Conservation (phyloP, 257 asterid species). For the Rauvolfia tetraphylla region DNA sequence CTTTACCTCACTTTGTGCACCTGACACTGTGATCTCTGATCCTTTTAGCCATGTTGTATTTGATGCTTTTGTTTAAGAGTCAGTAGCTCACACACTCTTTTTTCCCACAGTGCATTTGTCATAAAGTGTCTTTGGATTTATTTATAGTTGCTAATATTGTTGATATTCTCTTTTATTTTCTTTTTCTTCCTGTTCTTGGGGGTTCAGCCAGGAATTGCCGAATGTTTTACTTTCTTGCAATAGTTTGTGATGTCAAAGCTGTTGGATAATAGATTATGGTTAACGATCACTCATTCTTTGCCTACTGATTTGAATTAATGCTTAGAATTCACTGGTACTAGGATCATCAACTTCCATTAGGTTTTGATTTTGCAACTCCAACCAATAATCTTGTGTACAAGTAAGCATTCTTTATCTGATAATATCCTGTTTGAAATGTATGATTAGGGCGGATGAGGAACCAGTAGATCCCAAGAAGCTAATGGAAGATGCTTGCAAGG, state of each 20-base stretch:
- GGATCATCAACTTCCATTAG: not conserved
- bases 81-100: not conserved
- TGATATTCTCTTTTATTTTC: not conserved
- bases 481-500: constrained; percentile 75
- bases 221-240: not conserved
- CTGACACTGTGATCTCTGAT: not conserved
- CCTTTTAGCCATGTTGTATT: not conserved
- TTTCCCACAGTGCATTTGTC: not conserved
- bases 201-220: not conserved
- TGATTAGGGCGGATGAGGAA: constrained; percentile 72
- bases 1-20: not conserved
- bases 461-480: constrained; percentile 76
- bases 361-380: not conserved
- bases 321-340: not conserved
- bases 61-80: not conserved
- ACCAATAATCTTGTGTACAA: constrained; percentile 4
- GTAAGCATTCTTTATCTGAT: not conserved
- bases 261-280: not conserved
- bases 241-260: not conserved
- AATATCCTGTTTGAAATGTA: not conserved
- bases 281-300: not conserved
- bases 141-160: not conserved
- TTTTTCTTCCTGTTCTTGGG: not conserved
- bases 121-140: not conserved
- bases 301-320: not conserved